Conservation (phyloP, 352 stramenopile species). For the Phytopythium delawarense region DNA sequence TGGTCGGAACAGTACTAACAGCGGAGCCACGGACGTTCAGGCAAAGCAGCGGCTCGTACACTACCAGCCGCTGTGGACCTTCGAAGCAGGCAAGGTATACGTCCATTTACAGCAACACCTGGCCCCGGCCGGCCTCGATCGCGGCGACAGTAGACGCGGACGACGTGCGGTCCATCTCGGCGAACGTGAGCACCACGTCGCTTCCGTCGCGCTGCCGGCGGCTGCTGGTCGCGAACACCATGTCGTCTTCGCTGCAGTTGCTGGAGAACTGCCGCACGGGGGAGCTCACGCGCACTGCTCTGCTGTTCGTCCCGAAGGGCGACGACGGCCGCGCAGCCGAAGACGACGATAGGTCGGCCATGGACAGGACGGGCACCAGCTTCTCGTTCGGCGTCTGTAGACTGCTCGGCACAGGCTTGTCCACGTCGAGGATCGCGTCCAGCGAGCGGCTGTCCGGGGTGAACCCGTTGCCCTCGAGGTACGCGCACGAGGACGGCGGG, state of each 20-base stretch:
- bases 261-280: constrained; percentile 9
- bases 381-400: neutral
- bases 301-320: constrained; percentile 16
- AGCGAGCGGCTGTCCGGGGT: constrained; percentile 22
- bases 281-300: constrained; percentile 26
- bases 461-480: constrained; percentile 18
- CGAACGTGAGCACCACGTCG: constrained; percentile 25
- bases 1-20: neutral
- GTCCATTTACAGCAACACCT: constrained; percentile 23
- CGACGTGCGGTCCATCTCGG: constrained; percentile 15
- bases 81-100: neutral
- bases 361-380: constrained; percentile 1
- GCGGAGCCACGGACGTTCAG: neutral
- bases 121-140: constrained; percentile 1
- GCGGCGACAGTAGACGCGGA: constrained; percentile 7
- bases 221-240: constrained; percentile 19
- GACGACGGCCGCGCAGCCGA: constrained; percentile 15
- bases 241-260: constrained; percentile 19
- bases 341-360: constrained; percentile 15
- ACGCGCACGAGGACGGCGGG: constrained; percentile 21
- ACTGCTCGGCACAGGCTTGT: neutral
- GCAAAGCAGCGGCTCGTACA: neutral
- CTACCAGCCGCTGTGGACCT: neutral
- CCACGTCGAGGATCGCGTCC: constrained; percentile 10
- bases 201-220: constrained; percentile 13